phyloP scores from a whole-genome alignment of 306 rosid species.

The Lathyrus tuberosus region DNA sequence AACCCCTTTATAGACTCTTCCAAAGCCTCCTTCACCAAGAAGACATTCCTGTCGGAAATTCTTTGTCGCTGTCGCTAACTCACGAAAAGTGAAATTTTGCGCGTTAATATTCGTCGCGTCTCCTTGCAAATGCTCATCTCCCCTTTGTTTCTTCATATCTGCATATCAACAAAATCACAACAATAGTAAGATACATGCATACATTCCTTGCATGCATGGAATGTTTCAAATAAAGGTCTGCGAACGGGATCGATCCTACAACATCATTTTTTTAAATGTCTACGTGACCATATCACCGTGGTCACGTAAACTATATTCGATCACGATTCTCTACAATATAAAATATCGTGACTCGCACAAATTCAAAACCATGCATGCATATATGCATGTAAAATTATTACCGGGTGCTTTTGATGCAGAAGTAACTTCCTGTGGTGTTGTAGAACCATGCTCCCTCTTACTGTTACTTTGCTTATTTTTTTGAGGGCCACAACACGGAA shows the following conservation, averaged over 20 bases:
- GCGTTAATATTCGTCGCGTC: constrained; percentile 51
- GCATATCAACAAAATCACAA: constrained; percentile 6
- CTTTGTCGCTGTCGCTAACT: constrained; percentile 88
- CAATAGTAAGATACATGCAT: background rate
- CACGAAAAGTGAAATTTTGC: constrained; percentile 71
- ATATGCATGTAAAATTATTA: constrained; percentile 15
- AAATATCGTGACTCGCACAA: background rate
- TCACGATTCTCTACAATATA: background rate
- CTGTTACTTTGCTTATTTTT: constrained; percentile 39
- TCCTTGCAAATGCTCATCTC: constrained; percentile 37
- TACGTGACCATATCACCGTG: background rate
- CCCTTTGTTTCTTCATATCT: constrained; percentile 47
- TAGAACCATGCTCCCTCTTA: constrained; percentile 40
- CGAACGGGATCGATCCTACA: background rate
- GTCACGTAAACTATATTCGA: background rate
- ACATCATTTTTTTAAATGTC: background rate
- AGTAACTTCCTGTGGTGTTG: constrained; percentile 10
- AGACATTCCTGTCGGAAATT: constrained; percentile 88
- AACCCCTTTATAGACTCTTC: constrained; percentile 77
- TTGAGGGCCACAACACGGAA: constrained; percentile 76
- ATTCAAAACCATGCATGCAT: background rate
- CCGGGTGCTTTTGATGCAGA: constrained; percentile 47
- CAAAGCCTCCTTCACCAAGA: constrained; percentile 80
- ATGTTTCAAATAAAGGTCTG: background rate
- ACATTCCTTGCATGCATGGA: too few species aligned